Conservation (phyloP, 163 green algal genomes). For the Volvox carteri region DNA sequence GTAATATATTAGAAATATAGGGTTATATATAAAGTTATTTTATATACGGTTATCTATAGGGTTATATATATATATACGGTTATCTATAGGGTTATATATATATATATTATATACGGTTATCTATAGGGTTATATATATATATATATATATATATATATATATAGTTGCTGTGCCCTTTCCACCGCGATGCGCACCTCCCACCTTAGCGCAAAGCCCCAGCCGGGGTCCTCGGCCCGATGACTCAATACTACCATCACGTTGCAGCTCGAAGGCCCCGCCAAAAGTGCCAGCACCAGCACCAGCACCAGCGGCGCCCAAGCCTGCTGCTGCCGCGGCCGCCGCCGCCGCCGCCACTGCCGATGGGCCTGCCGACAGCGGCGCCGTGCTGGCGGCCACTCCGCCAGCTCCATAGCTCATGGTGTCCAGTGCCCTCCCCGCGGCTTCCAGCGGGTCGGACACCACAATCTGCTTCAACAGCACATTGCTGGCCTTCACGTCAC, state of each 20-base stretch:
- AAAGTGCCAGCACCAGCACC: neutral
- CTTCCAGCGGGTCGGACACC: constrained; percentile 26
- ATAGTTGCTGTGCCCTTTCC: no score
- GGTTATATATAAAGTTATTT: no score
- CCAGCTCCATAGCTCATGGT: neutral
- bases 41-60: no score
- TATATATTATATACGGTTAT: no score
- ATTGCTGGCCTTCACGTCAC: constrained; percentile 49
- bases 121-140: no score
- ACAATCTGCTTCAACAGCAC: constrained; percentile 54
- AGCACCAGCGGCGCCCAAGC: neutral
- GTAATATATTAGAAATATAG: no score
- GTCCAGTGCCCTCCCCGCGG: constrained; percentile 19
- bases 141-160: no score
- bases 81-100: no score
- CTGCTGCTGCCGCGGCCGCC: neutral
- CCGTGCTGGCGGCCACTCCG: no score
- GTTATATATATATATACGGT: no score
- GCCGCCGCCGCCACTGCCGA: neutral
- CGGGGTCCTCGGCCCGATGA: neutral
- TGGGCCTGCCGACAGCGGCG: neutral
- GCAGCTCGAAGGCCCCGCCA: neutral
- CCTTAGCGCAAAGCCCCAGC: constrained; percentile 45
- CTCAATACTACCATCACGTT: neutral
- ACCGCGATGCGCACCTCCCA: no score